Evolutionary conservation across 805 yeast species (phyloP), one percentile per base, ranked within the genome.

Genomic region (Cyberlindnera euphorbiae): DNA sequence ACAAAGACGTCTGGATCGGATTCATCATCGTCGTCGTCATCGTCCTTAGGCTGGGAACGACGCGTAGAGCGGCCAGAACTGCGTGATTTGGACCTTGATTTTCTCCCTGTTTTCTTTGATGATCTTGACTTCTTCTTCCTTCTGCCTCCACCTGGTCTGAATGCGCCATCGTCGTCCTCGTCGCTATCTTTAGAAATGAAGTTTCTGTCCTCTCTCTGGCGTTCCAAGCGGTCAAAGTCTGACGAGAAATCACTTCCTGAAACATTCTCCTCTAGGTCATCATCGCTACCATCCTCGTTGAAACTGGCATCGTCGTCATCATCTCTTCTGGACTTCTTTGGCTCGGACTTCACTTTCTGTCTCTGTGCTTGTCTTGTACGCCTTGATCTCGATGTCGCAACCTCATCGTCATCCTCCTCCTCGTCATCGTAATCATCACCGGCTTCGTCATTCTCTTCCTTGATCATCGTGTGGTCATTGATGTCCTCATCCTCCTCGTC

Each of bases 1-100:
- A 52, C 50, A 13, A 50, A 53, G 30, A 59, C 63, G 3, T 44
- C 47, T 2, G 39, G 49, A 11, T 50, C 46, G 5, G 41, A 45
- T 17, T 38, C 35, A 6, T 35, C 30, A 10, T 30, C 38, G 11
- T 26, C 28, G n/a, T 30, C 38, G 11, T 26, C 28, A n/a, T 32
- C 32, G 10, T 15, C 19, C 11, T 15, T n/a, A 13, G 13, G 14
- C 28, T n/a, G n/a, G 17, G 8, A 5, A 17, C 9, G 11, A 7
- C 14, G n/a, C 17, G 35, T 26, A 37, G 28, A 23, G 18, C 13
- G 17, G 9, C 22, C n/a, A n/a, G n/a, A n/a, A n/a, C n/a, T n/a
- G n/a, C n/a, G n/a, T n/a, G 37, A 34, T 24, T 17, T 33, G 17
- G 26, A 14, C 10, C 19, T 12, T 21, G 8, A 18, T 7, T 19